Conservation (phyloP, 768 basidiomycete genomes). For the Amanita pseudoporphyria region DNA sequence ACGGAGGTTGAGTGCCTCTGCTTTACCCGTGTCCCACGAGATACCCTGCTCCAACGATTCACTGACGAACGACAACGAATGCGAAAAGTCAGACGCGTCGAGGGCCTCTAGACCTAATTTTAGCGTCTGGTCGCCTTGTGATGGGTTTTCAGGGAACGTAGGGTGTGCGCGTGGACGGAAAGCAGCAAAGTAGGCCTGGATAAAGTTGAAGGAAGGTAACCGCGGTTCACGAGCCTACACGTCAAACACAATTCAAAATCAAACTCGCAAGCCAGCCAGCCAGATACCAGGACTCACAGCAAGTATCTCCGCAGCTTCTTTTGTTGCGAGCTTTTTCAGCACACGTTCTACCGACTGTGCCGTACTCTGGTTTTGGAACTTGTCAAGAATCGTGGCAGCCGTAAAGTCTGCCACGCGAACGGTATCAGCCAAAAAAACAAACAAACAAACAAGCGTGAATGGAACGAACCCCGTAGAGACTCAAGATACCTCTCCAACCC, state of each 20-base stretch:
- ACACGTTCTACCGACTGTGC: constrained; percentile 83
- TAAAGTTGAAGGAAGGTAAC: constrained; percentile 85
- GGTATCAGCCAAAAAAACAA: background rate
- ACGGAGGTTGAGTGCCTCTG: constrained; percentile 85
- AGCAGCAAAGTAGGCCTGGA: constrained; percentile 92
- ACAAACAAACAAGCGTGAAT: background rate
- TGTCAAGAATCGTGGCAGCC: constrained; percentile 90
- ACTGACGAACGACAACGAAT: constrained; percentile 69
- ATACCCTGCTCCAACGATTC: constrained; percentile 85
- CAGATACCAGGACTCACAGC: constrained; percentile 34
- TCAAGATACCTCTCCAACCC: constrained; percentile 64
- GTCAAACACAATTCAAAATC: no score
- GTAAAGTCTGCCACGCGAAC: constrained; percentile 64
- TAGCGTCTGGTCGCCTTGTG: constrained; percentile 78
- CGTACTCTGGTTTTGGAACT: constrained; percentile 77
- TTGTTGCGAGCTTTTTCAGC: constrained; percentile 67
- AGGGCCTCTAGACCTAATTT: constrained; percentile 76
- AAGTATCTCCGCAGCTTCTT: constrained; percentile 67
- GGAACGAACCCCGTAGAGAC: constrained; percentile 63
- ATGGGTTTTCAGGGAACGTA: constrained; percentile 60
- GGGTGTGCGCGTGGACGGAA: constrained; percentile 87
- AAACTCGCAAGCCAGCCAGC: no score
- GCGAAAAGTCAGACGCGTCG: constrained; percentile 73
- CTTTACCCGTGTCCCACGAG: constrained; percentile 62
- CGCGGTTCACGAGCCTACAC: constrained; percentile 74